Base-by-base conservation (phyloP, 148 eudicot species). In the Vaccinium corymbosum region DNA sequence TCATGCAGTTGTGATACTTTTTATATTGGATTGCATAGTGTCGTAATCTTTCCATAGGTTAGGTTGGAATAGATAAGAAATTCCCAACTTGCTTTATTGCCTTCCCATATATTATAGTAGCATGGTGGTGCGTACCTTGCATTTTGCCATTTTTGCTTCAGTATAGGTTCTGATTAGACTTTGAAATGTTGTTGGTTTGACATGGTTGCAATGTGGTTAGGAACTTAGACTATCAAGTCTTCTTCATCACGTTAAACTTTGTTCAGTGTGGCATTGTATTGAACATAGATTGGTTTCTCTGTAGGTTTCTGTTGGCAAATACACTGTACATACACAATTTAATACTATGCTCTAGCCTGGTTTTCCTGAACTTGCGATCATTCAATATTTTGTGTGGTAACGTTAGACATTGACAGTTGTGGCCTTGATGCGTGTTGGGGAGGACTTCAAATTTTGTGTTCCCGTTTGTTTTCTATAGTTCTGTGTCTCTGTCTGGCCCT, bases 11-110 rank as follows among this genome's bases (percentile, higher is more conserved):
- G 38, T 42, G 38, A 9, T 76, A 20, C n/a, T 57, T 10, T 1
- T 10, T 42, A 7, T 29, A 15, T 82, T 93, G 95, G 92, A 94
- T 92, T 56, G 83, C 92, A 90, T 92, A 92, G 90, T 89, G 90
- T 52, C 90, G 91, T 52, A 89, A 71, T 71, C 35, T 1, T 32
- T 29, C 5, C 4, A 17, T 92, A 89, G 94, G 94, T 19, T 94
- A 93, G 83, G 93, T 49, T 73, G 16, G 78, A n/a, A 17, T 68
- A 29, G 68, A 3, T 61, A 29, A 68, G 57, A 12, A 32, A 55
- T 32, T 71, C 14, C 49, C 1, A 53, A 19, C 16, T 17, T 79
- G 68, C 3, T 14, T 46, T 42, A 15, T 35, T 42, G 27, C 8
- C 9, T 75, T 17, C 14, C n/a, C 70, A 3, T 46, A 19, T 48